A percentile compares a stretch with the other conserved stretches of the same genome.
Evolutionary conservation across 257 asterid species (phyloP).

Genomic region (Plantago elongata): DNA sequence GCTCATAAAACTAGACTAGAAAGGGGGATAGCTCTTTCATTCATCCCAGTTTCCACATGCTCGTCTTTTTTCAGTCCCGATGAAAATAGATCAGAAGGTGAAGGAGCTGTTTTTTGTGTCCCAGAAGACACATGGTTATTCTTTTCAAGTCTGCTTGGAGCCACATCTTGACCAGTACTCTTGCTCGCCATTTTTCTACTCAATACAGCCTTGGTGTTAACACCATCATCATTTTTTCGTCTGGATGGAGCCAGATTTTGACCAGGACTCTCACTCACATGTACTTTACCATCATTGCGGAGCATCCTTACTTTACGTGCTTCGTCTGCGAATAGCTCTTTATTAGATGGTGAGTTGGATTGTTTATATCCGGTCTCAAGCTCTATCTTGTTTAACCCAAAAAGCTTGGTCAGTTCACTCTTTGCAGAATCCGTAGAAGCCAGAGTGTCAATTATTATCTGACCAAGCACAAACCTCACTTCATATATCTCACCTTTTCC

Average conservation of each 20-base stretch:
- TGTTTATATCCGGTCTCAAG: no score
- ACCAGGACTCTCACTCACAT: neutral
- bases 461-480: slow-evolving; percentile 70
- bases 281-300: slow-evolving; percentile 8
- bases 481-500: slow-evolving; percentile 38
- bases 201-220: neutral
- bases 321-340: slow-evolving; percentile 12
- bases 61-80: slow-evolving; percentile 7
- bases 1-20: slow-evolving; percentile 11
- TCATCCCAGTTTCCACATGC: slow-evolving; percentile 11
- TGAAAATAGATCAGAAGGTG: no score
- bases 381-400: slow-evolving; percentile 9
- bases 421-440: slow-evolving; percentile 22
- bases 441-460: slow-evolving; percentile 50
- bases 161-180: neutral
- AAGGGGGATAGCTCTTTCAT: slow-evolving; percentile 10
- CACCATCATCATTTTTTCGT: slow-evolving; percentile 13
- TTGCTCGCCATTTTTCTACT: neutral
- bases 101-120: no score
- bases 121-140: neutral
- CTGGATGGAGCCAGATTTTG: neutral
- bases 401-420: slow-evolving; percentile 16
- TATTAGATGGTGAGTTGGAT: slow-evolving; percentile 7
- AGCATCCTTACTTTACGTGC: slow-evolving; percentile 23
- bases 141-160: slow-evolving; percentile 9